These are phyloP conservation scores for Aspergillus incahuasiensis DNA, from an alignment of 495 filamentous ascomycete species.

Conservation along the genomic window DNA sequence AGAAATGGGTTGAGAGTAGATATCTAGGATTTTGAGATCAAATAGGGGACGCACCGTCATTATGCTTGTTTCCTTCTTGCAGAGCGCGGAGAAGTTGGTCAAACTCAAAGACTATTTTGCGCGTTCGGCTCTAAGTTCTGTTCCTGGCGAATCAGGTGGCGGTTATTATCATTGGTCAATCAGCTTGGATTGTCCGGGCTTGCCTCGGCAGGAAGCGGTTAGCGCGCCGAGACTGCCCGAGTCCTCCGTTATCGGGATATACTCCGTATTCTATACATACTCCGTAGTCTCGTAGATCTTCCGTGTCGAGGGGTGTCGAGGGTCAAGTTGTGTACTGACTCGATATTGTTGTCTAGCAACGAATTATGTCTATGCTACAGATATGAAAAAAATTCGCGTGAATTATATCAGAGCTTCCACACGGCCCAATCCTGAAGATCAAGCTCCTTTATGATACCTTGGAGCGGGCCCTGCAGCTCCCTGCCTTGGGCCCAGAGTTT, in stretches of 20 bases:
- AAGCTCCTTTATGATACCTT: slow-evolving; percentile 51
- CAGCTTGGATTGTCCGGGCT: neutral
- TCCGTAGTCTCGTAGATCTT: too few species aligned
- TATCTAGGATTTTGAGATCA: neutral
- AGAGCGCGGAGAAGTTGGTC: slow-evolving; percentile 5
- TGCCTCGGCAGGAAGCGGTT: neutral
- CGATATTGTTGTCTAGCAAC: neutral
- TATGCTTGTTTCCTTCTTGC: slow-evolving; percentile 3
- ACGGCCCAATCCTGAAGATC: slow-evolving; percentile 54
- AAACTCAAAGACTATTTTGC: slow-evolving; percentile 1
- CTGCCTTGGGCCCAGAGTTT: slow-evolving; percentile 67
- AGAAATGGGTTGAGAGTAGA: too few species aligned
- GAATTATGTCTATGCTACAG: neutral
- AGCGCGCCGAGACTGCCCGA: too few species aligned
- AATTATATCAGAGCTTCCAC: slow-evolving; percentile 51
- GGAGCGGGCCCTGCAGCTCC: slow-evolving; percentile 65
- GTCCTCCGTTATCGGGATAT: slow-evolving; percentile 13
- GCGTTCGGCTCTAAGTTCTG: neutral
- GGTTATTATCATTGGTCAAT: slow-evolving; percentile 23
- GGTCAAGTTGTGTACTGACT: neutral
- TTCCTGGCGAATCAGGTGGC: slow-evolving; percentile 13
- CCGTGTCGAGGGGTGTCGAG: too few species aligned
- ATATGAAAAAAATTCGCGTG: neutral
- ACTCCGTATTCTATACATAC: neutral
- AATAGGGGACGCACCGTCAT: slow-evolving; percentile 5